Evolutionary conservation across 306 rosid genomes (phyloP).

Genomic region (Vigna angularis): DNA sequence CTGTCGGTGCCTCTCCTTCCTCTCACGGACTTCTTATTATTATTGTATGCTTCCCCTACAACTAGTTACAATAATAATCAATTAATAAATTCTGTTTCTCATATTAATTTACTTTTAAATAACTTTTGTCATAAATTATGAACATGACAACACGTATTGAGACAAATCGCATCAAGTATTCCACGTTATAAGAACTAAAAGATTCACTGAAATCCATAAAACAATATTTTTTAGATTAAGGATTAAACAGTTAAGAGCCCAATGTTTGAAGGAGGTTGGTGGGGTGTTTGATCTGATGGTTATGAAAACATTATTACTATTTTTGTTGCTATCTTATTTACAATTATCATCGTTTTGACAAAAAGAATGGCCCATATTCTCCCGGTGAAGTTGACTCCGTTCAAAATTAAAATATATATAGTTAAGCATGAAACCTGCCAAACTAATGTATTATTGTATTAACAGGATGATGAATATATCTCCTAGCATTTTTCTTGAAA

Average conservation of each 20-base stretch:
- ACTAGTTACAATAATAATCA: too few species aligned
- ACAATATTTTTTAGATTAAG: background rate
- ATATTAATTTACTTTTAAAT: too few species aligned
- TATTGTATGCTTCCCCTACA: too few species aligned
- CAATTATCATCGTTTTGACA: background rate
- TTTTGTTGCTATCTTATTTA: background rate
- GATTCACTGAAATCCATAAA: too few species aligned
- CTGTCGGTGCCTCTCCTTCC: conserved; percentile 32
- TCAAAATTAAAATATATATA: background rate
- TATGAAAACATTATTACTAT: background rate
- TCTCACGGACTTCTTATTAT: background rate
- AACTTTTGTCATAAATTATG: too few species aligned
- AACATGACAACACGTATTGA: too few species aligned
- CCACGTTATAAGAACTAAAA: too few species aligned
- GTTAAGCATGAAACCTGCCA: background rate
- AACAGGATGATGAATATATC: too few species aligned
- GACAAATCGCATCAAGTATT: too few species aligned
- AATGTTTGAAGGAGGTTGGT: background rate
- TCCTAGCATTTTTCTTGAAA: too few species aligned
- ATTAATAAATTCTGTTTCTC: too few species aligned
- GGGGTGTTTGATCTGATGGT: background rate
- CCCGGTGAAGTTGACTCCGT: background rate
- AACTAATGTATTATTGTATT: too few species aligned
- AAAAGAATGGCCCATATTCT: background rate
- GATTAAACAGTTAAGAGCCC: background rate